phyloP scores from a whole-genome alignment of 202 grass and related monocot species.

The Zizania palustris region DNA sequence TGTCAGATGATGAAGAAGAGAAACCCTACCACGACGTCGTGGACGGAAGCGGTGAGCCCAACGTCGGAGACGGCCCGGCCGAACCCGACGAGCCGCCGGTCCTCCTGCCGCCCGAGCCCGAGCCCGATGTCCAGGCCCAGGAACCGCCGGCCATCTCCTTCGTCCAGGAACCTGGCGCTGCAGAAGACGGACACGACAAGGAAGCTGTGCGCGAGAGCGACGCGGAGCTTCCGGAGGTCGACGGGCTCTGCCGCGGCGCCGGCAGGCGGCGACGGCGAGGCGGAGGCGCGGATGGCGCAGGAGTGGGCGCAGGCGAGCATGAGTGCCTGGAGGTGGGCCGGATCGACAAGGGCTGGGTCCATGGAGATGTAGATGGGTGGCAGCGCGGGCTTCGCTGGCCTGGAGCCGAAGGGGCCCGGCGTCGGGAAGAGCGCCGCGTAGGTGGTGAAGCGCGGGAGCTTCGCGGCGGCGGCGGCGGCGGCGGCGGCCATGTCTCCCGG shows the following conservation, averaged over 20 bases:
- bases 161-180: slow-evolving; percentile 48
- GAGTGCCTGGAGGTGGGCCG: slow-evolving; percentile 67
- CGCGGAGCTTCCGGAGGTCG: slow-evolving; percentile 64
- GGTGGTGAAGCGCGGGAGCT: slow-evolving; percentile 45
- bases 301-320: slow-evolving; percentile 67
- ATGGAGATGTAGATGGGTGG: slow-evolving; percentile 82
- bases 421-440: slow-evolving; percentile 44
- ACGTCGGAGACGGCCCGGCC: slow-evolving; percentile 87
- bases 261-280: slow-evolving; percentile 38
- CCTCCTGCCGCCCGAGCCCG: slow-evolving; percentile 29
- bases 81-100: slow-evolving; percentile 67
- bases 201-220: slow-evolving; percentile 69
- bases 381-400: slow-evolving; percentile 26
- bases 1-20: not conserved
- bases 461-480: slow-evolving; percentile 13
- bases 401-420: slow-evolving; percentile 6
- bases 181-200: slow-evolving; percentile 79
- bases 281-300: slow-evolving; percentile 58
- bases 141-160: not conserved
- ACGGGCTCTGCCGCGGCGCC: slow-evolving; percentile 35
- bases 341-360: slow-evolving; percentile 58
- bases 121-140: slow-evolving; percentile 35
- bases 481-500: no score
- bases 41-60: slow-evolving; percentile 84
- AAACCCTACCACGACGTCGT: slow-evolving; percentile 78